A percentile compares a stretch with the other conserved stretches of the same genome.
Conservation (phyloP, 495 filamentous ascomycete species). For the Xylona heveae region DNA sequence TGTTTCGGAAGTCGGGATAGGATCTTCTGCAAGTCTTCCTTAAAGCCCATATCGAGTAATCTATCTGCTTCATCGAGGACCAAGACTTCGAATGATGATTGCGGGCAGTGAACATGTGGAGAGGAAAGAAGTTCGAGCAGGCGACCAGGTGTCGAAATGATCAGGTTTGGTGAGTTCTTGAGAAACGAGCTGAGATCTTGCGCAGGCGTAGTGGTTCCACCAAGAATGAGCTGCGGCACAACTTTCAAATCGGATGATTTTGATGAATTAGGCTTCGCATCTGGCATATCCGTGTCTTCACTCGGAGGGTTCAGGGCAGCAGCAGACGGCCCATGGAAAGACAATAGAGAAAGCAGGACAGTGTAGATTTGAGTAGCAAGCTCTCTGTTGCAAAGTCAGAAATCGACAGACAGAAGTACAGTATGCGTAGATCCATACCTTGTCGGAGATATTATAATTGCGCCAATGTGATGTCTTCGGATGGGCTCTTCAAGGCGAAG, state of each 20-base stretch:
- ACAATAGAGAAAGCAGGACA: slow-evolving; percentile 54
- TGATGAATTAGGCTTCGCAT: slow-evolving; percentile 28
- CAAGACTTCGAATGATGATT: slow-evolving; percentile 73
- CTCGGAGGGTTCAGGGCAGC: slow-evolving; percentile 27
- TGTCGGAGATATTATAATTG: slow-evolving; percentile 81
- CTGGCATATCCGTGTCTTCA: slow-evolving; percentile 20
- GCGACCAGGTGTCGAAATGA: slow-evolving; percentile 77
- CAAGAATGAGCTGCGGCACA: slow-evolving; percentile 74
- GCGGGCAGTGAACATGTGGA: slow-evolving; percentile 73
- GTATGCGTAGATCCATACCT: slow-evolving; percentile 26
- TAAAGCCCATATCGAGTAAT: slow-evolving; percentile 86
- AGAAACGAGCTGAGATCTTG: slow-evolving; percentile 74
- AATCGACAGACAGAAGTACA: too few species aligned
- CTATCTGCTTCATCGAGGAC: slow-evolving; percentile 91
- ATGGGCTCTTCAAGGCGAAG: slow-evolving; percentile 52
- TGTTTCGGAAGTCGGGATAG: slow-evolving; percentile 76
- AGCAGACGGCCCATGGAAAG: slow-evolving; percentile 64
- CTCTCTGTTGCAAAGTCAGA: slow-evolving; percentile 52
- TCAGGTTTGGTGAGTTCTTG: slow-evolving; percentile 56
- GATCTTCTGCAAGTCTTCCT: slow-evolving; percentile 71
- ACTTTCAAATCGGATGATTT: slow-evolving; percentile 32
- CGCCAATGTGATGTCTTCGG: slow-evolving; percentile 74
- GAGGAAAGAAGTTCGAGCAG: slow-evolving; percentile 74
- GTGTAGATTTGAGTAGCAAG: slow-evolving; percentile 76
- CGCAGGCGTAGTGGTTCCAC: slow-evolving; percentile 58